These are phyloP conservation scores for Cutaneotrichosporon sp. DNA, from an alignment of 1,284 basidiomycete genomes.

Conservation along the genomic window DNA sequence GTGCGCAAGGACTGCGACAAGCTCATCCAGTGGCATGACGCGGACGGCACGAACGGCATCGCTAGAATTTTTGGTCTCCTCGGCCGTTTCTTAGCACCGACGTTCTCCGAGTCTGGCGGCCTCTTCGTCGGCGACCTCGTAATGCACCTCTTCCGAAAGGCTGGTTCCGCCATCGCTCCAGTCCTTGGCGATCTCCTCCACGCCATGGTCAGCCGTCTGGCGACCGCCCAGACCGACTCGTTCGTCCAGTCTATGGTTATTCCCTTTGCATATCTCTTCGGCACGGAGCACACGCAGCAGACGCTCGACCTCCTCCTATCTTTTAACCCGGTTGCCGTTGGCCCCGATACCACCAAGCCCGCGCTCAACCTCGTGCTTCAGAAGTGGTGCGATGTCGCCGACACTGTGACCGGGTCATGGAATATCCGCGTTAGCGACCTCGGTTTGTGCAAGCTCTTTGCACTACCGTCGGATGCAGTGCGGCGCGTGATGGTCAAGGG, in stretches of 20 bases:
- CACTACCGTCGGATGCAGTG: slow-evolving; percentile 61
- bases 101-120: slow-evolving; percentile 70
- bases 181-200: slow-evolving; percentile 80
- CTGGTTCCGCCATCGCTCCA: slow-evolving; percentile 57
- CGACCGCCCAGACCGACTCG: slow-evolving; percentile 74
- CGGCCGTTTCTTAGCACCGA: slow-evolving; percentile 63
- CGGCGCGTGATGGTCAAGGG: slow-evolving; percentile 73
- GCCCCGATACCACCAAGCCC: slow-evolving; percentile 52
- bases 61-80: slow-evolving; percentile 68
- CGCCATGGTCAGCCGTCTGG: slow-evolving; percentile 75
- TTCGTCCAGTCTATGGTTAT: slow-evolving; percentile 79
- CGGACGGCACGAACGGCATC: slow-evolving; percentile 65
- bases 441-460: slow-evolving; percentile 72
- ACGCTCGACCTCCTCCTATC: slow-evolving; percentile 69
- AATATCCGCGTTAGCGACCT: slow-evolving; percentile 73
- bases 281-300: slow-evolving; percentile 68
- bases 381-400: slow-evolving; percentile 89
- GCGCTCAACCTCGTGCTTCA: slow-evolving; percentile 72
- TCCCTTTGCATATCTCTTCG: slow-evolving; percentile 86
- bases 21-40: slow-evolving; percentile 67
- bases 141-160: slow-evolving; percentile 80
- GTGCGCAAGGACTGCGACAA: slow-evolving; percentile 82
- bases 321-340: slow-evolving; percentile 48
- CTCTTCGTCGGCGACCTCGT: slow-evolving; percentile 90
- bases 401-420: slow-evolving; percentile 93